These are phyloP conservation scores for Fonsecaea erecta DNA, from an alignment of 2,329 filamentous ascomycete genomes.

Conservation along the genomic window DNA sequence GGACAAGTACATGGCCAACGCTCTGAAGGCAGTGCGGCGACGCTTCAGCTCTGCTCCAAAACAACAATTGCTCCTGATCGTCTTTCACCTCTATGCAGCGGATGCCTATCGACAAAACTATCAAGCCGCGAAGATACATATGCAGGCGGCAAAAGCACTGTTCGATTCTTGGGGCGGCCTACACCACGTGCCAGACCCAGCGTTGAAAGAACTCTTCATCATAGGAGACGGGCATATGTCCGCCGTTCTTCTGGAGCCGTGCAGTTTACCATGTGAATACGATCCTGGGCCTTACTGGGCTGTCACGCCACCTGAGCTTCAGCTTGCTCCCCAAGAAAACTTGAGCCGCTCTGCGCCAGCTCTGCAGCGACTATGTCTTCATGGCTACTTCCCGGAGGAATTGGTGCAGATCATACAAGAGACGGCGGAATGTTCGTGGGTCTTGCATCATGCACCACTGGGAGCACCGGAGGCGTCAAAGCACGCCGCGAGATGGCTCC, in stretches of 20 bases:
- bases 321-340: slow-evolving; percentile 27
- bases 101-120: slow-evolving; percentile 36
- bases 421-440: slow-evolving; percentile 32
- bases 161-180: slow-evolving; percentile 34
- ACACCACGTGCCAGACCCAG: slow-evolving; percentile 29
- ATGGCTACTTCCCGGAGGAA: slow-evolving; percentile 28
- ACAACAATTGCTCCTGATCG: slow-evolving; percentile 32
- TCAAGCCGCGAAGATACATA: slow-evolving; percentile 33
- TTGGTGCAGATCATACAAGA: slow-evolving; percentile 25
- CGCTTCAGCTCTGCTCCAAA: slow-evolving; percentile 31
- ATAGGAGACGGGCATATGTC: slow-evolving; percentile 34
- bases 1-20: slow-evolving; percentile 33
- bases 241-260: slow-evolving; percentile 31
- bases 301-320: slow-evolving; percentile 26
- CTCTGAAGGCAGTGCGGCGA: slow-evolving; percentile 29
- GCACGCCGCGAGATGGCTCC: slow-evolving; percentile 34
- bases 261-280: slow-evolving; percentile 34
- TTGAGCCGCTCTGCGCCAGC: slow-evolving; percentile 25
- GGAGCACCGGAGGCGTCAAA: slow-evolving; percentile 26
- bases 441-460: slow-evolving; percentile 23
- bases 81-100: slow-evolving; percentile 35
- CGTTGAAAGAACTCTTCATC: slow-evolving; percentile 32
- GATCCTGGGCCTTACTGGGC: slow-evolving; percentile 33
- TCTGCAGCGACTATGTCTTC: slow-evolving; percentile 12
- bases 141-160: slow-evolving; percentile 32